These are phyloP conservation scores for Microbotryum violaceum DNA, from an alignment of 1,284 basidiomycete species.

Conservation along the genomic window DNA sequence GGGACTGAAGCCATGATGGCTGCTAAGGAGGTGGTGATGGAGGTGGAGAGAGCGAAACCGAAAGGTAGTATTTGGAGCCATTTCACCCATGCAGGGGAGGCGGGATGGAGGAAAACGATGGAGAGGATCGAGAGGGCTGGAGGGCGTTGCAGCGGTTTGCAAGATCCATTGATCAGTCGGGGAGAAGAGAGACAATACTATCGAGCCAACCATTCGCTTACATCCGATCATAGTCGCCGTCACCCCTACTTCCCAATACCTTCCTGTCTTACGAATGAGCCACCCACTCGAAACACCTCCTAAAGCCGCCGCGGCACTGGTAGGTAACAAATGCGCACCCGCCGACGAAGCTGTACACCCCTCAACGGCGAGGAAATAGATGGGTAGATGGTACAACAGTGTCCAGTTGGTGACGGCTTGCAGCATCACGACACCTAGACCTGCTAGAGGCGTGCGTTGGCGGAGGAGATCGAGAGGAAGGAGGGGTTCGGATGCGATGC, in stretches of 20 bases:
- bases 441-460: conserved; percentile 10
- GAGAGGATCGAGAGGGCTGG: conserved; percentile 2
- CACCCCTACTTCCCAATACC: conserved; percentile 33
- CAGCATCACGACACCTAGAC: background rate
- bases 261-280: conserved; percentile 19
- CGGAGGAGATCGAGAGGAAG: conserved; percentile 9
- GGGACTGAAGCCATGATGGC: conserved; percentile 64
- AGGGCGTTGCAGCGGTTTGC: too few species aligned
- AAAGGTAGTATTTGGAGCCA: conserved; percentile 9
- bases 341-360: background rate
- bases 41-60: conserved; percentile 8
- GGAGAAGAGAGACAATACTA: background rate
- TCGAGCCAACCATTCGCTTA: background rate
- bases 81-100: background rate
- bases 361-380: conserved; percentile 76
- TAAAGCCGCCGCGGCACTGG: conserved; percentile 64
- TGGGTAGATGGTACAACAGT: conserved; percentile 58
- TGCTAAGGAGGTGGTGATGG: conserved; percentile 69
- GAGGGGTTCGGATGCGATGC: conserved; percentile 56
- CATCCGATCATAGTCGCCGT: background rate
- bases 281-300: conserved; percentile 47
- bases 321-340: conserved; percentile 72
- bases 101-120: background rate
- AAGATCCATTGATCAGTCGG: background rate
- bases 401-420: too few species aligned